Evolutionary conservation across 2,329 filamentous ascomycete genomes (phyloP), one percentile per base, ranked within the genome.

Genomic region (Colletotrichum lentis): DNA sequence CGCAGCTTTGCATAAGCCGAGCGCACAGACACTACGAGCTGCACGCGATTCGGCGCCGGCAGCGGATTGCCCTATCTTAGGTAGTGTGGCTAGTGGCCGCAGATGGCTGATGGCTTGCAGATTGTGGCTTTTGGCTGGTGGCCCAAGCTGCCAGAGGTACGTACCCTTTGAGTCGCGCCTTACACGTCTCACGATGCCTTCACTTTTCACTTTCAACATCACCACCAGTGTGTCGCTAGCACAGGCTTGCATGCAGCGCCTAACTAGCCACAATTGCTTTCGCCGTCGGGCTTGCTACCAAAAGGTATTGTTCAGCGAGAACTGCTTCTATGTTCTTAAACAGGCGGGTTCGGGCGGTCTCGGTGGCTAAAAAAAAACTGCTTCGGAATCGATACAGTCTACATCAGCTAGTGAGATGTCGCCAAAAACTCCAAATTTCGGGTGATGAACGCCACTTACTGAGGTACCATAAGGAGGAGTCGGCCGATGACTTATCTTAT

Each of bases 11-110:
- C 43, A 58, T 46, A 47, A 22, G 12, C 41, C 43, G 41, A 43
- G 27, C 3, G 43, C 55, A 58, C 55, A 31, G 27, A 22, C 43
- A 4, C 10, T 11, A 24, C n/a, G 12, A 12, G 12, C 27, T 31
- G 7, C 4, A 8, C 2, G 8, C 12, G 0, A 11, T 47, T 8
- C 14, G 24, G 39, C 18, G 43, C 3, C 3, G 10, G 0, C 0
- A 1, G 8, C 6, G 1, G 37, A 16, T 58, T 47, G 47, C 31
- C 43, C 47, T 20, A 58, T 58, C n/a, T 31, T 57, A 6, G 7
- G 27, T 7, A 31, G 27, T 31, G 47, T 50, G 47, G 47, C 47
- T n/a, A 12, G 22, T 31, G 27, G 27, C 27, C 27, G 27, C 7
- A 10, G 27, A 31, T 52, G 49, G 49, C 49, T 52, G 10, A 18